Evolutionary conservation across 1,284 basidiomycete species (phyloP).

Genomic region (Ceratobasidium sp.): DNA sequence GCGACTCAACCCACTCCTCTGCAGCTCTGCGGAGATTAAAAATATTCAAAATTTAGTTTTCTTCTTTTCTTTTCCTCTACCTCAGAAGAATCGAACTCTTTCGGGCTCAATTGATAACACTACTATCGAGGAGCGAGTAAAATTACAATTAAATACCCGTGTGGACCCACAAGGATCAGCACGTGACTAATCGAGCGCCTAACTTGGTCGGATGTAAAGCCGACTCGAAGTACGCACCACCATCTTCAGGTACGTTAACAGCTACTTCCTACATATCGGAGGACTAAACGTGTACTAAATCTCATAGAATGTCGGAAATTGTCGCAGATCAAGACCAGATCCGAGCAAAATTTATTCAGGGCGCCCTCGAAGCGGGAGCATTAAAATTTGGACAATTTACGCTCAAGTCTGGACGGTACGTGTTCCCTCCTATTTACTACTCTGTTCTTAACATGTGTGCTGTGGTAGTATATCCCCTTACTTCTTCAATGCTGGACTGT

Average conservation of each 20-base stretch:
- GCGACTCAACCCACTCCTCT: too few species aligned
- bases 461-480: conserved; percentile 84
- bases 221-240: background rate
- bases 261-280: background rate
- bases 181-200: conserved; percentile 14
- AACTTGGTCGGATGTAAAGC: background rate
- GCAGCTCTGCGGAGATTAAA: too few species aligned
- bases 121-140: too few species aligned
- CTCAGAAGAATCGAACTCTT: too few species aligned
- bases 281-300: background rate
- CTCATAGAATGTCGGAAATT: background rate
- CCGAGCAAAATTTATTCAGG: conserved; percentile 63
- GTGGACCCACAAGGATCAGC: background rate
- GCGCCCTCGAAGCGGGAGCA: conserved; percentile 69
- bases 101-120: too few species aligned
- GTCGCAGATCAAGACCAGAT: conserved; percentile 5
- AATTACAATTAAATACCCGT: background rate
- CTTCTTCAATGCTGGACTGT: conserved; percentile 94
- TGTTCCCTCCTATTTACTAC: conserved; percentile 48
- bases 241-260: background rate
- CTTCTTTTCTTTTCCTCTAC: too few species aligned
- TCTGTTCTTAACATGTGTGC: conserved; percentile 43
- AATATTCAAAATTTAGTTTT: too few species aligned
- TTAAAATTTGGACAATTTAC: conserved; percentile 93
- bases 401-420: conserved; percentile 93